Evolutionary conservation across 768 basidiomycete species (phyloP), one percentile per base, ranked within the genome.

Genomic region (Rubroboletus pulcherrimus): DNA sequence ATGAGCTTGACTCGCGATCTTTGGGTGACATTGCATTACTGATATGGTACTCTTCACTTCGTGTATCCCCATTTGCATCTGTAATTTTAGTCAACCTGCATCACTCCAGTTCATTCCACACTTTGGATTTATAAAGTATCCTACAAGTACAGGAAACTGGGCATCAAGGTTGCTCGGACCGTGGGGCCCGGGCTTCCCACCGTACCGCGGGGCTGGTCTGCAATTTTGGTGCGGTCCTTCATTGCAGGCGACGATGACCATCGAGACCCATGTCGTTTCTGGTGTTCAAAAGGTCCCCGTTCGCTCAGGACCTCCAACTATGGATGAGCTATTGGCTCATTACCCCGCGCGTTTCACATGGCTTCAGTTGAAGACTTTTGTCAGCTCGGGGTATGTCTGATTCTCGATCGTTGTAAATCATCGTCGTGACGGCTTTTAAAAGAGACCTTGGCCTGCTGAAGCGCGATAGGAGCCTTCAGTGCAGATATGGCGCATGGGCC

Each of bases 391-490:
- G 88, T 88, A 67, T 41, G 75, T 65, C 48, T 21, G 8, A 24
- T 35, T 19, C 19, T 51, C 11, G 24, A 30, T 29, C 12, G 30
- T 38, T 30, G 12, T 37, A 12, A 14, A 10, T 24, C 24, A 5
- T 30, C n/a, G 8, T 4, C 30, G 30, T 56, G 45, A 53, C 30
- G 7, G 3, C 7, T 24, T 45, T 49, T 39, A 56, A 21, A 21
- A 92, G 91, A 39, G 89, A 93, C 65, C 81, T 94, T 43, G 89
- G 89, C 2, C 76, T 91, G 37, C 75, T 93, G 49, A 91, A 89
- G 66, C 83, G 91, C 19, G 84, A 93, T 63, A 81, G 72, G 59
- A 74, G 71, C 49, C 78, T 94, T 35, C 91, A 94, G 70, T 60
- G 72, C 45, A 75, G 89, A 46, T 93, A 93, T 61, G 62, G 82